phyloP scores from a whole-genome alignment of 1,284 basidiomycete genomes.

The Meripilus lineatus region DNA sequence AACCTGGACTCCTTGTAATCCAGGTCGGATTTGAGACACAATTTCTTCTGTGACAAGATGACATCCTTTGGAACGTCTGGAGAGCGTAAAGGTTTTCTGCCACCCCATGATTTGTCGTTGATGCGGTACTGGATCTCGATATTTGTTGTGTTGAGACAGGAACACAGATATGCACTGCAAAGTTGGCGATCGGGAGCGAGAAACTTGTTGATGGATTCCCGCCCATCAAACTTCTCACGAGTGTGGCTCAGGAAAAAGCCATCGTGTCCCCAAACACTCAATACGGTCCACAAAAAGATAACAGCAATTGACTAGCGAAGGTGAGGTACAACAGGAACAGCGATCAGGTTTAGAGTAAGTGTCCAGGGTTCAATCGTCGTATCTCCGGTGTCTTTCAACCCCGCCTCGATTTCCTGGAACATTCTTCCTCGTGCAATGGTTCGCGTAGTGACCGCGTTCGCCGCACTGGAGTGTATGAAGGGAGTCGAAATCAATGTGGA shows the following conservation, averaged over 20 bases:
- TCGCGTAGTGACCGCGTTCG: slow-evolving; percentile 93
- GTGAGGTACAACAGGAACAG: too few relatives aligned
- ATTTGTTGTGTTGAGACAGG: too few relatives aligned
- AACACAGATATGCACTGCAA: too few relatives aligned
- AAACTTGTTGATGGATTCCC: too few relatives aligned
- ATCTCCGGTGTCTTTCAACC: slow-evolving; percentile 41
- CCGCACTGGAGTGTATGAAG: slow-evolving; percentile 54
- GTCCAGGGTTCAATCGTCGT: slow-evolving; percentile 21
- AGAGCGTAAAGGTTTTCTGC: slow-evolving; percentile 82
- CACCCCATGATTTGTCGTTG: slow-evolving; percentile 88
- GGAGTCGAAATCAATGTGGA: background rate
- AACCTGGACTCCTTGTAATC: slow-evolving; percentile 68
- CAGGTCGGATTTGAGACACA: slow-evolving; percentile 64
- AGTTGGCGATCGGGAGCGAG: too few relatives aligned
- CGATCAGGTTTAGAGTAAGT: too few relatives aligned
- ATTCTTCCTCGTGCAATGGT: slow-evolving; percentile 83
- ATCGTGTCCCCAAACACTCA: too few relatives aligned
- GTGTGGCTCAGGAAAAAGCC: too few relatives aligned
- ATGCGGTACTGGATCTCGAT: too few relatives aligned
- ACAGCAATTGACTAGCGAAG: too few relatives aligned
- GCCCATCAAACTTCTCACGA: too few relatives aligned
- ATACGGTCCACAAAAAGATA: too few relatives aligned
- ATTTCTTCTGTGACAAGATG: slow-evolving; percentile 88
- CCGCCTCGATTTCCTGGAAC: slow-evolving; percentile 79
- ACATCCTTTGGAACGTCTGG: slow-evolving; percentile 62